These are phyloP conservation scores for Podochytrium sp. DNA, from an alignment of 192 early-diverging fungal genomes.

Conservation along the genomic window DNA sequence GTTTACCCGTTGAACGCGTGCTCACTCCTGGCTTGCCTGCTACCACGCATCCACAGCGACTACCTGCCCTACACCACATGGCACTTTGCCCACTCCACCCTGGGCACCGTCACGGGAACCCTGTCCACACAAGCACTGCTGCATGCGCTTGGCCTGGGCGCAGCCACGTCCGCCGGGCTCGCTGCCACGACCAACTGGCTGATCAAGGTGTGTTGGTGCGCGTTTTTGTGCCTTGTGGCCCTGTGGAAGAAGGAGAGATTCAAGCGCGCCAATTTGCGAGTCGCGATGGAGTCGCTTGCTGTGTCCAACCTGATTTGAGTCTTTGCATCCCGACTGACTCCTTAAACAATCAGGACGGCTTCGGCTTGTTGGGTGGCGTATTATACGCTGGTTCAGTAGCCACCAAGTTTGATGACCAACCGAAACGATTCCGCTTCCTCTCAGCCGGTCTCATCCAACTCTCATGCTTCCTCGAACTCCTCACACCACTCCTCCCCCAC, in stretches of 20 bases:
- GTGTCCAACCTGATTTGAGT: no score
- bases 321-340: neutral
- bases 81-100: constrained; percentile 72
- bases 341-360: constrained; percentile 61
- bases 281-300: no score
- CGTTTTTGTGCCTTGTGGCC: neutral
- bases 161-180: constrained; percentile 45
- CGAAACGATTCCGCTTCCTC: constrained; percentile 82
- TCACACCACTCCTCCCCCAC: constrained; percentile 79
- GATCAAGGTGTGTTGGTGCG: constrained; percentile 57
- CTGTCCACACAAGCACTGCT: constrained; percentile 85
- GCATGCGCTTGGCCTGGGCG: constrained; percentile 80
- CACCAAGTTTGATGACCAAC: constrained; percentile 80
- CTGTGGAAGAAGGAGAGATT: no score
- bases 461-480: constrained; percentile 75
- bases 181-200: constrained; percentile 91
- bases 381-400: constrained; percentile 77
- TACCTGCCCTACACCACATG: constrained; percentile 77
- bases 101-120: constrained; percentile 59
- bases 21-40: no score
- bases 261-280: no score
- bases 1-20: no score
- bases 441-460: constrained; percentile 71
- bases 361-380: constrained; percentile 85
- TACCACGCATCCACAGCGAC: no score